Evolutionary conservation across 2,329 filamentous ascomycete species (phyloP), one percentile per base, ranked within the genome.

Genomic region (Apiospora koreana): DNA sequence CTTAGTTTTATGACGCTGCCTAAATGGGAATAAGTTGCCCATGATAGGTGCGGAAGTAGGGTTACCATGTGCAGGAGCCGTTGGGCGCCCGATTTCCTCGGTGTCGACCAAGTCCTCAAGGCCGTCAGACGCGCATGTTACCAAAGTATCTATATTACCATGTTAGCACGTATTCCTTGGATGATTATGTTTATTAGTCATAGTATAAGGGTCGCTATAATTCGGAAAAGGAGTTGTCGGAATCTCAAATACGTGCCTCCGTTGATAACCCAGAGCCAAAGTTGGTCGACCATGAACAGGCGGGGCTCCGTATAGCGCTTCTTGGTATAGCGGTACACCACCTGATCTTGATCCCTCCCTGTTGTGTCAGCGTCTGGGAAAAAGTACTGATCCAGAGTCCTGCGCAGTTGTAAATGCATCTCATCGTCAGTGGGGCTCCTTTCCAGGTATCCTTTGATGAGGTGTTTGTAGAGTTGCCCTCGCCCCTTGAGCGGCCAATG

Each of bases 251-350:
- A 64, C 14, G 25, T 25, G 35, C 67, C 67, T n/a, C 48, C 35
- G 28, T 69, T 69, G 2, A 69, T 64, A 10, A 69, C 18, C 67
- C 67, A 69, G 2, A 69, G 38, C 67, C 67, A 69, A 3, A 69
- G 35, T 21, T 69, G 67, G 35, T 69, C 67, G 2, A 69, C 67
- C 67, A 69, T 69, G 23, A 69, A 69, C 7, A 69, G 35, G 12
- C 54, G 54, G 3, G 54, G 54, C 21, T 64, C 54, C 3, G 4
- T 1, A 6, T 41, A 64, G 46, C 9, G 46, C 12, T 64, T 28
- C 12, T 64, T 64, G 12, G 28, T 64, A 64, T 64, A 64, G 35
- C 54, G 54, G 21, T 64, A 64, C 1, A 64, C 35, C 28, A 64
- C 54, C 9, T 64, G 54, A 64, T 64, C 54, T 14, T 64, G 25